Evolutionary conservation across 768 basidiomycete species (phyloP).

Genomic region (Melanogaster broomeanus): DNA sequence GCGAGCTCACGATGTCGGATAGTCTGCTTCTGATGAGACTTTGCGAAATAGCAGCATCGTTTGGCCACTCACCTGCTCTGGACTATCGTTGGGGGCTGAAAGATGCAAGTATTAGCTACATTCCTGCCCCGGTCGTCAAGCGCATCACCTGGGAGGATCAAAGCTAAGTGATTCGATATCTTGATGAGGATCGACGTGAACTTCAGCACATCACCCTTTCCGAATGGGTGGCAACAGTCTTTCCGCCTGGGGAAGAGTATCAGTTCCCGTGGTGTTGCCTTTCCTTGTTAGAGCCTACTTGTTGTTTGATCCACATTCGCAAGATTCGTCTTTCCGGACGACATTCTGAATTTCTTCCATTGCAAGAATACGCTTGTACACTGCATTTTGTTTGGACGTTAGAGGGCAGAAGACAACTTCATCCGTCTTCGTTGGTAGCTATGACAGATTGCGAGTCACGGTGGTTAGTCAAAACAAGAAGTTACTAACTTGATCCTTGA

Average conservation of each 20-base stretch:
- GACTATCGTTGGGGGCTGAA: conserved; percentile 65
- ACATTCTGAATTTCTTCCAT: conserved; percentile 70
- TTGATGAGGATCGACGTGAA: conserved; percentile 84
- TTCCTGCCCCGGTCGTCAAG: not conserved
- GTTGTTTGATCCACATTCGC: conserved; percentile 66
- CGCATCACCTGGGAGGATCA: conserved; percentile 76
- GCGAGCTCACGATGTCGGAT: conserved; percentile 62
- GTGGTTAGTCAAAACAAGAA: not conserved
- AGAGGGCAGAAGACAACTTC: conserved; percentile 94
- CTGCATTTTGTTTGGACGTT: conserved; percentile 64
- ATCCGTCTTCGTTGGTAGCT: conserved; percentile 89
- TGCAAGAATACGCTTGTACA: conserved; percentile 72
- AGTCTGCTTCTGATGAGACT: conserved; percentile 29
- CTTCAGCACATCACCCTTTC: conserved; percentile 61
- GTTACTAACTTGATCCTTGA: conserved; percentile 58
- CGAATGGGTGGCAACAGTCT: conserved; percentile 53
- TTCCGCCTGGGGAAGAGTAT: conserved; percentile 46
- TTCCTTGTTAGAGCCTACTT: conserved; percentile 41
- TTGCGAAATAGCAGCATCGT: not conserved
- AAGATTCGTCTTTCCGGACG: conserved; percentile 67
- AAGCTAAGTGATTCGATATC: conserved; percentile 83
- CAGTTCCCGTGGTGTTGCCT: not conserved
- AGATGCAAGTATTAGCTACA: conserved; percentile 1
- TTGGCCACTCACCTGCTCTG: conserved; percentile 56
- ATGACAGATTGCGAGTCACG: not conserved